These are phyloP conservation scores for Skeletonema tropicum DNA, from an alignment of 108 stramenopile genomes.

Conservation along the genomic window DNA sequence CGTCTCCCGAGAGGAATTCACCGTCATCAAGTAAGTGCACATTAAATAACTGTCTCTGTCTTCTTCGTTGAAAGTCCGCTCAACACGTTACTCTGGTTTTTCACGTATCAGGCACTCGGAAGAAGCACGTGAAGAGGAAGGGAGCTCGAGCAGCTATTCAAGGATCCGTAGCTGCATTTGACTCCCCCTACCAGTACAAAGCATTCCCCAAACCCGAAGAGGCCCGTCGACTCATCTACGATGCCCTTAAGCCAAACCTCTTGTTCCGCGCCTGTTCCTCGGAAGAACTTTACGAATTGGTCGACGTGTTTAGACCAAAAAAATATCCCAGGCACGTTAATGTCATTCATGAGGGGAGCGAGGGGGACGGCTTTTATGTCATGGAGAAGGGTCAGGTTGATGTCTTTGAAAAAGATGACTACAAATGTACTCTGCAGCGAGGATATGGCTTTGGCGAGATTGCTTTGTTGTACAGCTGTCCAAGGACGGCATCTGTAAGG, in stretches of 20 bases:
- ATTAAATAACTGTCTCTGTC: not conserved
- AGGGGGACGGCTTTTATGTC: conserved; percentile 74
- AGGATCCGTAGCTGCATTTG: conserved; percentile 15
- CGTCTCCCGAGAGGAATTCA: not conserved
- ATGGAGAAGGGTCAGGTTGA: conserved; percentile 57
- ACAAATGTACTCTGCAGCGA: conserved; percentile 31
- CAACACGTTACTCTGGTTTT: not conserved
- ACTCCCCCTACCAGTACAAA: conserved; percentile 18
- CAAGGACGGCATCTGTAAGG: conserved; percentile 70
- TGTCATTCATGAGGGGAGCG: conserved; percentile 67
- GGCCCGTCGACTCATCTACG: conserved; percentile 58
- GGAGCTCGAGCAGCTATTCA: conserved; percentile 19
- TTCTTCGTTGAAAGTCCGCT: not conserved
- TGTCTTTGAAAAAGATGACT: conserved; percentile 46
- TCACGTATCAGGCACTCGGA: not conserved
- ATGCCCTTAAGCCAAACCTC: conserved; percentile 68
- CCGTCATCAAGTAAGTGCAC: not conserved
- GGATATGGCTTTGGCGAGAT: conserved; percentile 86
- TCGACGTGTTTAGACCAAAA: conserved; percentile 54
- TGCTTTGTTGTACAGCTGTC: conserved; percentile 80
- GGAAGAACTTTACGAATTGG: conserved; percentile 54
- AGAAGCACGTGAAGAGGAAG: not conserved
- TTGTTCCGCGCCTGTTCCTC: conserved; percentile 59
- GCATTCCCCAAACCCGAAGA: conserved; percentile 60
- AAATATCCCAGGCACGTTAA: conserved; percentile 14